Evolutionary conservation across 1,284 basidiomycete genomes (phyloP).

Genomic region (Leccinum solheimii): DNA sequence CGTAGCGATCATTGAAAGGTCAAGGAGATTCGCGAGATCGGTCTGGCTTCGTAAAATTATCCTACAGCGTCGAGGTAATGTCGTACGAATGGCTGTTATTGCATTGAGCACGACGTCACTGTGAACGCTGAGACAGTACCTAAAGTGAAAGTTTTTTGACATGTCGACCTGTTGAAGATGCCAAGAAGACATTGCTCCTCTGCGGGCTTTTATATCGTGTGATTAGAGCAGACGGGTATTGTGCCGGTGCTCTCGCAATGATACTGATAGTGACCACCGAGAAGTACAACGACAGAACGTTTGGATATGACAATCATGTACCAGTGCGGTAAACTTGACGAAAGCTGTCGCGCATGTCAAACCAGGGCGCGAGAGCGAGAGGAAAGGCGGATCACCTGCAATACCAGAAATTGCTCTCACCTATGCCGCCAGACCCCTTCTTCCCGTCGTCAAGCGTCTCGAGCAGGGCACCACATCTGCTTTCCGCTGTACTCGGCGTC

Average conservation of each 20-base stretch:
- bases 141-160: constrained; percentile 99
- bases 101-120: constrained; percentile 3
- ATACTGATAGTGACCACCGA: constrained; percentile 97
- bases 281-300: constrained; percentile 87
- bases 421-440: constrained; percentile 82
- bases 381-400: constrained; percentile 47
- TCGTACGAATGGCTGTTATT: constrained; percentile 88
- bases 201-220: constrained; percentile 77
- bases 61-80: constrained; percentile 91
- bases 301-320: constrained; percentile 91
- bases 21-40: constrained; percentile 33
- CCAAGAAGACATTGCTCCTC: constrained; percentile 87
- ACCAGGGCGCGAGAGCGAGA: background rate
- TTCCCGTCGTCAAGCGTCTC: constrained; percentile 97
- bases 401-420: constrained; percentile 81
- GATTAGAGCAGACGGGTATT: constrained; percentile 69
- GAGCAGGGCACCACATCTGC: constrained; percentile 84
- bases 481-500: constrained; percentile 84
- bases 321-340: constrained; percentile 85
- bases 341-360: constrained; percentile 53
- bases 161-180: constrained; percentile 98
- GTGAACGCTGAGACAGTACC: constrained; percentile 47
- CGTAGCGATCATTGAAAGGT: constrained; percentile 46
- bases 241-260: constrained; percentile 95
- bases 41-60: constrained; percentile 74